Percentiles rank a stretch among this genome's conserved stretches.
Evolutionary conservation across 306 rosid species (phyloP).

Genomic region (Sicyos baderoa): DNA sequence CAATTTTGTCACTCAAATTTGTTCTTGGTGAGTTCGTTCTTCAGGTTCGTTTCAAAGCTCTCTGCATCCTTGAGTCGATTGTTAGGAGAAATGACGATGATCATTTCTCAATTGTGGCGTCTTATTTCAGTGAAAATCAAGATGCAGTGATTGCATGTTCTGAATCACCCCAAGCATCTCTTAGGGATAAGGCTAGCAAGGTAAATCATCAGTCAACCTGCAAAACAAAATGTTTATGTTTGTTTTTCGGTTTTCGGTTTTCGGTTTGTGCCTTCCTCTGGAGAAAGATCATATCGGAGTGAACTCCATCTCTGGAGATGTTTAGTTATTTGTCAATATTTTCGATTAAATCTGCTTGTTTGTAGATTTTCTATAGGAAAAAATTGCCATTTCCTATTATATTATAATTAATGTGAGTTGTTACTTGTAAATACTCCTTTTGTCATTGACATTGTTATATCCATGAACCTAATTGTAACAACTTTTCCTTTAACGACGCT

Average conservation of each 20-base stretch:
- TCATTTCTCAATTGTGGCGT: constrained; percentile 48
- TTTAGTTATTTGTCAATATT: neutral
- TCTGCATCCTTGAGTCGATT: constrained; percentile 83
- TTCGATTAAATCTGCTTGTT: no score
- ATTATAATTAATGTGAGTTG: neutral
- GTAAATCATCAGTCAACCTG: constrained; percentile 28
- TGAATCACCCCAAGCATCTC: constrained; percentile 89
- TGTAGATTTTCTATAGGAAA: no score
- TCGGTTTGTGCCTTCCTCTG: neutral
- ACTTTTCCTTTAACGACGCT: neutral
- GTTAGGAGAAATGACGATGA: constrained; percentile 72
- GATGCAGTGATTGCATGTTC: constrained; percentile 74
- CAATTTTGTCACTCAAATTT: neutral
- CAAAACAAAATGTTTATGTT: neutral
- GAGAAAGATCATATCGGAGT: constrained; percentile 7
- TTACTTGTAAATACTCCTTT: neutral
- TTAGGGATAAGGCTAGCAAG: constrained; percentile 88
- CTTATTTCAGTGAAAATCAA: constrained; percentile 65
- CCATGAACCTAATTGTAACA: neutral
- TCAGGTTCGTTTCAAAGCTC: constrained; percentile 99
- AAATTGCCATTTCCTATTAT: no score
- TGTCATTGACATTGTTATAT: neutral
- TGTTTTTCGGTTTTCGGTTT: neutral
- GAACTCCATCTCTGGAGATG: neutral
- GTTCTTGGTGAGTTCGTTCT: constrained; percentile 16